Conservation (phyloP, 1,139 yeast genomes). For the Williopsis jadinii region DNA sequence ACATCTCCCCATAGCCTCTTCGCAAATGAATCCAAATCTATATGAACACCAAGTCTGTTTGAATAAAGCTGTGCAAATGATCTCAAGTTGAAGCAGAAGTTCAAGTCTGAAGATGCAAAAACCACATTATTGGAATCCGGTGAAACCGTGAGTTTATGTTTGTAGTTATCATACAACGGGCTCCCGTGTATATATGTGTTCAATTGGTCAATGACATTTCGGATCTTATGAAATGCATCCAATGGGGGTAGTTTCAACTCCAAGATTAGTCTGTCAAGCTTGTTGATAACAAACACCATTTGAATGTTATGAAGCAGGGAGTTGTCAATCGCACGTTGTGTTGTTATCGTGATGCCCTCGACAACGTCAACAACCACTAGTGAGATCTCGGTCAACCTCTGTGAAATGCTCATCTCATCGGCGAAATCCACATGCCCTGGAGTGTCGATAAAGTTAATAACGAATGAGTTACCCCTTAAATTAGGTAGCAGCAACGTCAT, state of each 20-base stretch:
- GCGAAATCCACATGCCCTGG: conserved; percentile 89
- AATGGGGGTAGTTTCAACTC: conserved; percentile 71
- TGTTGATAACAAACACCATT: conserved; percentile 63
- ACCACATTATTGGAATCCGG: conserved; percentile 63
- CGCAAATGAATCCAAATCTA: conserved; percentile 40
- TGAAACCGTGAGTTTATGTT: conserved; percentile 33
- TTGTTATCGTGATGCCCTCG: conserved; percentile 65
- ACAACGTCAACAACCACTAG: conserved; percentile 74
- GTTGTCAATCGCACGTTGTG: conserved; percentile 41
- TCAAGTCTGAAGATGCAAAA: conserved; percentile 62
- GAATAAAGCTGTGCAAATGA: conserved; percentile 57
- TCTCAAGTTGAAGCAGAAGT: conserved; percentile 55
- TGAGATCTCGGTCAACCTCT: conserved; percentile 57
- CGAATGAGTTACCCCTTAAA: conserved; percentile 46
- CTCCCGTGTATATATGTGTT: conserved; percentile 40
- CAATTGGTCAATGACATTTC: conserved; percentile 54
- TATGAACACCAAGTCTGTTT: conserved; percentile 21
- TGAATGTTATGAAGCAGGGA: conserved; percentile 43
- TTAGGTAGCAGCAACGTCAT: conserved; percentile 58
- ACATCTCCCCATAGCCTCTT: conserved; percentile 73
- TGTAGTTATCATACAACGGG: conserved; percentile 22
- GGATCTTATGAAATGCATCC: conserved; percentile 67
- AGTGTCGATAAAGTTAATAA: conserved; percentile 65
- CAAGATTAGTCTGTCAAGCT: conserved; percentile 72
- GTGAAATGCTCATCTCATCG: conserved; percentile 62